phyloP scores from a whole-genome alignment of 1,139 yeast species.

The Kodamaea ohmeri region DNA sequence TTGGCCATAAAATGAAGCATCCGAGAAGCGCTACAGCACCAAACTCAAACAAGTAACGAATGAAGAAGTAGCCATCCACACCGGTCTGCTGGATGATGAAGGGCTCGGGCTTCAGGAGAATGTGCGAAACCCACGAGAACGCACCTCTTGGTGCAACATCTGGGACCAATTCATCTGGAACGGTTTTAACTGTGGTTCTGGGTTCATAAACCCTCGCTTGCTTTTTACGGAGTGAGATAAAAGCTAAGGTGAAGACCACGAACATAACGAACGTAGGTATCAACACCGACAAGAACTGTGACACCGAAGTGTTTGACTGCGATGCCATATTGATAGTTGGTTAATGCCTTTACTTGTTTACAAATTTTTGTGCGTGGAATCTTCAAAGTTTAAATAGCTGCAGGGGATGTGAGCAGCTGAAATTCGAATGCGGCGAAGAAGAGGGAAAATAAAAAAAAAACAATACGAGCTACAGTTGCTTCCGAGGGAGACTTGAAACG shows the following conservation, averaged over 20 bases:
- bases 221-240: conserved; percentile 62
- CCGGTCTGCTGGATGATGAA: conserved; percentile 78
- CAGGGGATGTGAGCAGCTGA: conserved; percentile 3
- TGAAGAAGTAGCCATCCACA: conserved; percentile 83
- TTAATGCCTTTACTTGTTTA: neutral
- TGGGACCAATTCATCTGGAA: conserved; percentile 45
- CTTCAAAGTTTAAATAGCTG: neutral
- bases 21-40: conserved; percentile 60
- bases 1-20: conserved; percentile 66
- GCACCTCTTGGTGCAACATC: conserved; percentile 57
- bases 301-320: conserved; percentile 27
- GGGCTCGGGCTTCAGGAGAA: conserved; percentile 57
- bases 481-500: conserved; percentile 2
- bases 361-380: neutral
- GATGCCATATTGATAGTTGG: conserved; percentile 4
- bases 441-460: neutral
- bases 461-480: neutral
- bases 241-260: conserved; percentile 51
- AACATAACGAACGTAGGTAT: conserved; percentile 49
- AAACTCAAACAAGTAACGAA: conserved; percentile 70
- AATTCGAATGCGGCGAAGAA: conserved; percentile 6
- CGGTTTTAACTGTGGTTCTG: conserved; percentile 48
- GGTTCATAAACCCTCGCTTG: conserved; percentile 81
- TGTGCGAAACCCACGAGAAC: conserved; percentile 52
- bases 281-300: conserved; percentile 40